Conservation (phyloP, 148 eudicot species). For the Dianthus caryophyllus region DNA sequence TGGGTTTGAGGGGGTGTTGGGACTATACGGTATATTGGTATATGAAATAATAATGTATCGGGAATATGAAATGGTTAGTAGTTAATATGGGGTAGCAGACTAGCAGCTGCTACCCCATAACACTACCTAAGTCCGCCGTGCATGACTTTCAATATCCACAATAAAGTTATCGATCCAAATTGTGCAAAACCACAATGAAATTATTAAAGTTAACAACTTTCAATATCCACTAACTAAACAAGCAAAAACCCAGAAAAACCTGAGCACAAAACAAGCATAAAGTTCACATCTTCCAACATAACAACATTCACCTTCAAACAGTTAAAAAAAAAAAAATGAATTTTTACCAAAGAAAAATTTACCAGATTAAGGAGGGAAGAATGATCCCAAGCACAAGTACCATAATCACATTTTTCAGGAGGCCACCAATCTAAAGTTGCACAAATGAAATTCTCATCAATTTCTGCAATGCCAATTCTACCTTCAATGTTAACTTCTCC, state of each 20-base stretch:
- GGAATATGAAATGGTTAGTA: too few species aligned
- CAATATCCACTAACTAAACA: neutral
- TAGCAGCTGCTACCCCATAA: too few species aligned
- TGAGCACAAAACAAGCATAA: neutral
- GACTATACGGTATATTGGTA: too few species aligned
- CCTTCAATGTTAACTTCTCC: conserved; percentile 60
- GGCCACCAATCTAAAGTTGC: conserved; percentile 99
- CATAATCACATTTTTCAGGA: conserved; percentile 93
- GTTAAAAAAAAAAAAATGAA: neutral
- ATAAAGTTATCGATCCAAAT: neutral
- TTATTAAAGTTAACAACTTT: conserved; percentile 17
- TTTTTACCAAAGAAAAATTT: neutral
- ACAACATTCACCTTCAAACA: conserved; percentile 5
- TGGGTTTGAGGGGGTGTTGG: too few species aligned
- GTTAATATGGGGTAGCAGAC: too few species aligned
- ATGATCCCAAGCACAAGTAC: conserved; percentile 77
- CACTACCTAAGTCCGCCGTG: too few species aligned
- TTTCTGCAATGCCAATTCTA: conserved; percentile 44
- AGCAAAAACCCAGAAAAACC: neutral
- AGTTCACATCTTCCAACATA: conserved; percentile 12
- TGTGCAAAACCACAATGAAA: neutral
- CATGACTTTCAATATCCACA: too few species aligned
- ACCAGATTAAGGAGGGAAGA: conserved; percentile 93
- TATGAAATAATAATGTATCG: too few species aligned
- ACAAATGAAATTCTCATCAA: conserved; percentile 67